Evolutionary conservation across 371 early-diverging fungal genomes (phyloP).

Genomic region (Capillidium heterosporum): DNA sequence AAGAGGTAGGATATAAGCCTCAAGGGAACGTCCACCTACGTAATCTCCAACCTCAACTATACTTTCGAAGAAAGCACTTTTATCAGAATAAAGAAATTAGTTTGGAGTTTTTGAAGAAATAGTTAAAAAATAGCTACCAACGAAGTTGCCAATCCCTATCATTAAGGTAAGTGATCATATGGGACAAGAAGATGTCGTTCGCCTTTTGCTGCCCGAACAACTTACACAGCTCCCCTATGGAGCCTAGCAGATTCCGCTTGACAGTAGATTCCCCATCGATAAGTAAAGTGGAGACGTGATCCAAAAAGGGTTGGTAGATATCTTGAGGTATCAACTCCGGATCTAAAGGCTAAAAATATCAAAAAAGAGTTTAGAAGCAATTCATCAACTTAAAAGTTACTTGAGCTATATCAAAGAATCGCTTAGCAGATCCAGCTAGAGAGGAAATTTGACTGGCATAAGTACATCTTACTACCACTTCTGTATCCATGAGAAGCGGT

Average conservation of each 20-base stretch:
- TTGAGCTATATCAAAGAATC: slow-evolving; percentile 52
- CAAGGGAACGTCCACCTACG: slow-evolving; percentile 66
- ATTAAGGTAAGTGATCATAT: slow-evolving; percentile 89
- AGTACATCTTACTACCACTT: slow-evolving; percentile 56
- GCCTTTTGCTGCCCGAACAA: slow-evolving; percentile 70
- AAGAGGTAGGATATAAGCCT: slow-evolving; percentile 83
- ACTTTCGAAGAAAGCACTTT: slow-evolving; percentile 75
- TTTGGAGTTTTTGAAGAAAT: not conserved
- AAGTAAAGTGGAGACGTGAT: slow-evolving; percentile 41
- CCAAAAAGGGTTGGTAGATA: slow-evolving; percentile 51
- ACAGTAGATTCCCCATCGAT: slow-evolving; percentile 51
- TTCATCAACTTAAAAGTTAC: slow-evolving; percentile 7
- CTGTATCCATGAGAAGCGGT: slow-evolving; percentile 43
- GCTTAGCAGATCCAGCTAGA: slow-evolving; percentile 56
- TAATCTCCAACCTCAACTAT: slow-evolving; percentile 76
- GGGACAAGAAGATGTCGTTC: slow-evolving; percentile 67
- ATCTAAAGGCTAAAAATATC: not conserved
- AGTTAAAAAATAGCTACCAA: slow-evolving; percentile 21
- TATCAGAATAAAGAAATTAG: not conserved
- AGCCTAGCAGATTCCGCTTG: slow-evolving; percentile 51
- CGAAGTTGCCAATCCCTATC: slow-evolving; percentile 82
- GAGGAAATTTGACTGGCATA: slow-evolving; percentile 67
- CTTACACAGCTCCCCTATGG: slow-evolving; percentile 60
- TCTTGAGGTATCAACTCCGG: slow-evolving; percentile 14
- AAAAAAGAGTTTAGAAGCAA: no score